phyloP scores from a whole-genome alignment of 257 asterid species.

The Paraleonurus japonicus region DNA sequence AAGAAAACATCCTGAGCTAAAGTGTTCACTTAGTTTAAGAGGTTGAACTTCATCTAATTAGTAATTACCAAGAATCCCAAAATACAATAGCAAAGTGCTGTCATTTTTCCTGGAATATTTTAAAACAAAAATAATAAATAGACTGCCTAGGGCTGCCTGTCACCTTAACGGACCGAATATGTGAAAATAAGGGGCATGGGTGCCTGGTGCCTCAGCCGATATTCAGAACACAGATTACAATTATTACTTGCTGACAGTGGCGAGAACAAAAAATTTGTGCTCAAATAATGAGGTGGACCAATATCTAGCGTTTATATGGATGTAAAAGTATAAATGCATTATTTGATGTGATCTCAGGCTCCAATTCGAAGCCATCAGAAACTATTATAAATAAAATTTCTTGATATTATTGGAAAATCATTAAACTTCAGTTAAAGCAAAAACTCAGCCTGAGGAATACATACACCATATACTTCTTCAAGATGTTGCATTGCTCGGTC shows the following conservation, averaged over 20 bases:
- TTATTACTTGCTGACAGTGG: neutral
- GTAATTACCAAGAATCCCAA: neutral
- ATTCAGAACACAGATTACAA: neutral
- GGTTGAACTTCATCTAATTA: neutral
- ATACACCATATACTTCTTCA: conserved; percentile 83
- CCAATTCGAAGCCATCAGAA: neutral
- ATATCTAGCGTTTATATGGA: too few relatives aligned
- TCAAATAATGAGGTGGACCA: neutral
- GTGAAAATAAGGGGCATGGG: too few relatives aligned
- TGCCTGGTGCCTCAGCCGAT: neutral
- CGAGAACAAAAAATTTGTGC: neutral
- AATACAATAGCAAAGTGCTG: neutral
- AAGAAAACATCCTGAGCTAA: neutral
- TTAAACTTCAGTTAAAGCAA: conserved; percentile 15
- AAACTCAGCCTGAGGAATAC: conserved; percentile 31
- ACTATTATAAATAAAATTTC: neutral
- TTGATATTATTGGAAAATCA: conserved; percentile 4
- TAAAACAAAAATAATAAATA: neutral
- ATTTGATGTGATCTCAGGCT: neutral
- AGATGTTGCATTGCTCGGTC: conserved; percentile 94
- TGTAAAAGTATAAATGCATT: too few relatives aligned
- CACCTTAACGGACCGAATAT: too few relatives aligned
- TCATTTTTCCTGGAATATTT: neutral
- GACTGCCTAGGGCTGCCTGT: neutral
- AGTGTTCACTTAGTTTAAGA: neutral